Evolutionary conservation across 768 basidiomycete genomes (phyloP).

Genomic region (Serendipita sp.): DNA sequence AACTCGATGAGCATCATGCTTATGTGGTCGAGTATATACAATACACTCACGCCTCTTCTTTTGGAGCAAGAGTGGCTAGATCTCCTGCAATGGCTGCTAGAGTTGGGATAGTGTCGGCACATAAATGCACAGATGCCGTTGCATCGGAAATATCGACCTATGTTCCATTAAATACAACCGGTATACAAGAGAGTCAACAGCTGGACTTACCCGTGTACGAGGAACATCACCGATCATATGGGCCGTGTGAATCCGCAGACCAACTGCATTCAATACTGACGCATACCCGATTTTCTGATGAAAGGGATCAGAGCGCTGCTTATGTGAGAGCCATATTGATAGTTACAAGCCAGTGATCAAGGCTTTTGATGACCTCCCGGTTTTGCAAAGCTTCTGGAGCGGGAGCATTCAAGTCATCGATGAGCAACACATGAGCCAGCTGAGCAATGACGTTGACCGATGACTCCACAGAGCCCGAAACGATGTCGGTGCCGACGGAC

Average conservation of each 20-base stretch:
- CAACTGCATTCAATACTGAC: conserved; percentile 39
- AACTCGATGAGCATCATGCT: not conserved
- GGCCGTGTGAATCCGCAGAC: conserved; percentile 30
- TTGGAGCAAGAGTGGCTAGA: conserved; percentile 1
- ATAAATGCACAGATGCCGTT: conserved; percentile 45
- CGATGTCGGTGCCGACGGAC: conserved; percentile 55
- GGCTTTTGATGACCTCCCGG: conserved; percentile 17
- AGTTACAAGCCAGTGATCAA: conserved; percentile 52
- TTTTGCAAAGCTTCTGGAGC: not conserved
- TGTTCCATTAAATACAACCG: not conserved
- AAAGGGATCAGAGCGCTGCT: conserved; percentile 6
- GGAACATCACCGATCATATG: conserved; percentile 16
- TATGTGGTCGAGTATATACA: not conserved
- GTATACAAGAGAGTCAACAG: not conserved
- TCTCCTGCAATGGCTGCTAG: conserved; percentile 40
- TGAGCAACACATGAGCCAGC: conserved; percentile 33
- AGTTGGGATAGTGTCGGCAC: conserved; percentile 57
- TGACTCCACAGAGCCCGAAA: conserved; percentile 45
- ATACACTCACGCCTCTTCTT: conserved; percentile 3
- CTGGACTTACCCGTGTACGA: conserved; percentile 23
- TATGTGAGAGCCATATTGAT: not conserved
- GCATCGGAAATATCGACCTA: conserved; percentile 43
- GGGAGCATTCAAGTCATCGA: conserved; percentile 27
- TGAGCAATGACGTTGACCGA: conserved; percentile 33
- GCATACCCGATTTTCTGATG: conserved; percentile 50